These are phyloP conservation scores for Endothia cerciana DNA, from an alignment of 2,329 filamentous ascomycete species.

Conservation along the genomic window DNA sequence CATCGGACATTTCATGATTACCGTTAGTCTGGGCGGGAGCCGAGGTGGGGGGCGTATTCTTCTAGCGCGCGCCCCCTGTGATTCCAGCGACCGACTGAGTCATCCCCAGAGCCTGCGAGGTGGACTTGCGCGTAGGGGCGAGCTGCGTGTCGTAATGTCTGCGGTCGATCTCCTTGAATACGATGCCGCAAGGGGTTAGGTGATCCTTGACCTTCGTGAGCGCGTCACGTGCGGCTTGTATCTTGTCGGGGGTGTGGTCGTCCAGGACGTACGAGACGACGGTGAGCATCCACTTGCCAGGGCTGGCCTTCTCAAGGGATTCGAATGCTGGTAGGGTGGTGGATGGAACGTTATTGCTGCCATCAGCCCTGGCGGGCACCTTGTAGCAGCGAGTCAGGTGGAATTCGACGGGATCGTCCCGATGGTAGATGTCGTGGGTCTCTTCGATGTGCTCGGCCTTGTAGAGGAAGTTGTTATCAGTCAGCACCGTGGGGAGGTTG, in stretches of 20 bases:
- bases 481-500: slow-evolving; percentile 51
- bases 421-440: slow-evolving; percentile 53
- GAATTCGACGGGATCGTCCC: slow-evolving; percentile 54
- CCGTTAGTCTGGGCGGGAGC: not conserved
- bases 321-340: slow-evolving; percentile 51
- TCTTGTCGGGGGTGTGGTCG: slow-evolving; percentile 61
- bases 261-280: slow-evolving; percentile 59
- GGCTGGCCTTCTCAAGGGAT: slow-evolving; percentile 52
- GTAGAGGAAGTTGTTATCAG: slow-evolving; percentile 57
- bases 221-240: slow-evolving; percentile 58
- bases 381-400: slow-evolving; percentile 53
- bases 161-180: slow-evolving; percentile 56
- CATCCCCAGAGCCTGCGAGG: slow-evolving; percentile 23
- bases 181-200: slow-evolving; percentile 53
- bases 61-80: slow-evolving; percentile 8
- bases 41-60: not conserved
- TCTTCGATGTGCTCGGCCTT: slow-evolving; percentile 59
- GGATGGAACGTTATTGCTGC: slow-evolving; percentile 37
- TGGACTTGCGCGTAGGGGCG: slow-evolving; percentile 21
- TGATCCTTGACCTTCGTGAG: slow-evolving; percentile 51
- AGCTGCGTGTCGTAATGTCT: slow-evolving; percentile 54
- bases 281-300: slow-evolving; percentile 58
- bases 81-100: slow-evolving; percentile 22
- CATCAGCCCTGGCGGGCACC: slow-evolving; percentile 35
- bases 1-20: not conserved